phyloP scores from a whole-genome alignment of 202 grass and related monocot genomes.

The Hordeum pubiflorum region DNA sequence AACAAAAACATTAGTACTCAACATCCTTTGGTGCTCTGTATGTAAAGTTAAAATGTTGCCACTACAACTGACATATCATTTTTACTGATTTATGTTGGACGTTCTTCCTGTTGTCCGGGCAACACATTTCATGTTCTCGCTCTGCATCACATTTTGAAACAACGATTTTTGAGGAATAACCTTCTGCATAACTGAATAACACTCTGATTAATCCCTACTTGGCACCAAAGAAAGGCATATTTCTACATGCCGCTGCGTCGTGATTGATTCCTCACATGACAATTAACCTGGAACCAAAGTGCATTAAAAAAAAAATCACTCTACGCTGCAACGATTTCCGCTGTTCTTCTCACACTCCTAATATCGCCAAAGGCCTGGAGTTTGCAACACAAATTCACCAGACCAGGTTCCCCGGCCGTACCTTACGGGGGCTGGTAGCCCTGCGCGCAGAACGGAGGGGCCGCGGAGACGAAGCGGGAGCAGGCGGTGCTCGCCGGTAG shows the following conservation, averaged over 20 bases:
- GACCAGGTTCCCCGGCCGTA: no score
- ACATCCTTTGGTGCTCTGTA: not conserved
- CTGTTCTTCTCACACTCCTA: no score
- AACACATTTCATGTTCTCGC: not conserved
- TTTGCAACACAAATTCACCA: no score
- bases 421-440: no score
- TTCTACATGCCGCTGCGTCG: not conserved
- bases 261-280: not conserved
- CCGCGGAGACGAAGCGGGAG: no score
- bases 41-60: not conserved
- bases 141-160: not conserved
- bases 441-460: no score
- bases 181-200: not conserved
- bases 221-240: not conserved
- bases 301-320: no score
- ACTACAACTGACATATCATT: not conserved
- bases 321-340: no score
- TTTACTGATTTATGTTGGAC: not conserved
- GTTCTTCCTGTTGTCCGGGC: not conserved
- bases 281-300: not conserved
- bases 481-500: no score
- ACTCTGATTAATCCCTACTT: not conserved
- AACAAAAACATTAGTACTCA: not conserved
- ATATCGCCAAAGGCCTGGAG: no score
- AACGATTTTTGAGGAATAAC: not conserved